phyloP scores from a whole-genome alignment of 169 alveolate genomes.

The Cryptosporidium ryanae region DNA sequence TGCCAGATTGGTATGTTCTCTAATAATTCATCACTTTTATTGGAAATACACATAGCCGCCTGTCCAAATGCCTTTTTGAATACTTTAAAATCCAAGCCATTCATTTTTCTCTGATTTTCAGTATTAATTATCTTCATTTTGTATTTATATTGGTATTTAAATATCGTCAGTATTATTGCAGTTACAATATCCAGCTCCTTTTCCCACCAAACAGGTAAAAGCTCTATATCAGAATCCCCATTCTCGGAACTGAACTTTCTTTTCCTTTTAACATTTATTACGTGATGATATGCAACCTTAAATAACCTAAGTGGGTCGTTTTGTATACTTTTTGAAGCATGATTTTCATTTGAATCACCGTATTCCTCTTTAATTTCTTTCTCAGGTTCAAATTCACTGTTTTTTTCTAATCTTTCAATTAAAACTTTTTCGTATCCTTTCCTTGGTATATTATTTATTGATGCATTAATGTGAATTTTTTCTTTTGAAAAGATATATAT shows the following conservation, averaged over 20 bases:
- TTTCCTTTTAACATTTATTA: constrained; percentile 14
- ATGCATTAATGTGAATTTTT: constrained; percentile 26
- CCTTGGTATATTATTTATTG: background rate
- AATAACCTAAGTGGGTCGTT: constrained; percentile 16
- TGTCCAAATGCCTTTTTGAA: constrained; percentile 5
- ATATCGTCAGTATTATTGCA: constrained; percentile 58
- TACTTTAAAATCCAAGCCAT: constrained; percentile 3
- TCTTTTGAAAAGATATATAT: constrained; percentile 47
- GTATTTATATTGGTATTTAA: constrained; percentile 49
- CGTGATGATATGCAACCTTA: constrained; percentile 48
- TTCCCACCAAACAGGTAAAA: constrained; percentile 75
- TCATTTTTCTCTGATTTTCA: constrained; percentile 23
- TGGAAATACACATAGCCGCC: constrained; percentile 15
- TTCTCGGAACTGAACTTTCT: constrained; percentile 66
- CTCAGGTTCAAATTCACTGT: background rate
- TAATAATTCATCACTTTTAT: background rate
- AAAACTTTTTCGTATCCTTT: constrained; percentile 1
- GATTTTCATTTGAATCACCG: background rate
- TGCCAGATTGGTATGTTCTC: constrained; percentile 73
- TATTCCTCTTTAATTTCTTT: background rate
- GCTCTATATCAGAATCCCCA: constrained; percentile 56
- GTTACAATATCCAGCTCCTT: constrained; percentile 60
- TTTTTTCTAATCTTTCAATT: constrained; percentile 4
- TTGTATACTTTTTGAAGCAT: background rate
- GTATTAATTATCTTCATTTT: constrained; percentile 25